Conservation (phyloP, 305 asterid genomes). For the Fraxinus sp. region DNA sequence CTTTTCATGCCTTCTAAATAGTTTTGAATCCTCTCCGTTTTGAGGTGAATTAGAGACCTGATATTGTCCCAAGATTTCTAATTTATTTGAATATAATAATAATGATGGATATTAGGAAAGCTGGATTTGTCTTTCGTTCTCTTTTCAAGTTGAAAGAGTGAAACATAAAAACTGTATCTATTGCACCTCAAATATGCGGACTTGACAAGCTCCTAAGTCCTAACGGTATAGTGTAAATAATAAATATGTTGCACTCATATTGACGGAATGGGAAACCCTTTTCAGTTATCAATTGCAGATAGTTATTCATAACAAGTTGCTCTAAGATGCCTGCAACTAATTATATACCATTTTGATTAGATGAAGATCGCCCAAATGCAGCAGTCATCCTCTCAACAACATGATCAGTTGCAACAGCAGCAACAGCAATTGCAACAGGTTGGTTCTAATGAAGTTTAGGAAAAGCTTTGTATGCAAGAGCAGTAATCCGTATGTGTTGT, state of each 20-base stretch:
- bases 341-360: conserved; percentile 33
- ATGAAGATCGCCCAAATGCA: conserved; percentile 87
- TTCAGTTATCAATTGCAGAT: neutral
- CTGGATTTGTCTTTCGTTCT: neutral
- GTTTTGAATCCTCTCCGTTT: neutral
- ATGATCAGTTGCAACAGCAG: conserved; percentile 80
- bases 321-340: neutral
- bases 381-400: conserved; percentile 90
- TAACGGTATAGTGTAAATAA: neutral
- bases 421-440: conserved; percentile 78
- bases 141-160: neutral
- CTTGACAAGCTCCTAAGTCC: neutral
- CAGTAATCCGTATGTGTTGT: neutral
- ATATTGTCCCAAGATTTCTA: neutral
- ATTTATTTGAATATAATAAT: neutral
- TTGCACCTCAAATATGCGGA: neutral
- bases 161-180: neutral
- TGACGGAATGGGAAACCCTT: neutral
- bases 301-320: neutral
- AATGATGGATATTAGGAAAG: neutral
- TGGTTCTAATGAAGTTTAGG: neutral
- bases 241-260: neutral
- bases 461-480: neutral
- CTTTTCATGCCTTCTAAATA: neutral
- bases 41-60: neutral